phyloP scores from a whole-genome alignment of 176 grass and related monocot genomes.

The Bromus sterilis region DNA sequence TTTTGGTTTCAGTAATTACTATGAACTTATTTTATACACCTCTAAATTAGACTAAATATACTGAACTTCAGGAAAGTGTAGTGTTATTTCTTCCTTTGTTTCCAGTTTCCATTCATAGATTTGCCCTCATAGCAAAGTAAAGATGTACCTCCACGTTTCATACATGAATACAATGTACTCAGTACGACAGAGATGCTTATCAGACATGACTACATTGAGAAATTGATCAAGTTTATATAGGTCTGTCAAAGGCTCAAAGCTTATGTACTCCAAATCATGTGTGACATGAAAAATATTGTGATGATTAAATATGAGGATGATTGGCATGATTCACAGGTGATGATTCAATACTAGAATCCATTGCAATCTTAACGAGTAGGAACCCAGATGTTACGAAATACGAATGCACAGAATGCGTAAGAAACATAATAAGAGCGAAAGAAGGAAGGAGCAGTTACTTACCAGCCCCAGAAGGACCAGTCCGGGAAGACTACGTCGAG shows the following conservation, averaged over 20 bases:
- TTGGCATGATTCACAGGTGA: background rate
- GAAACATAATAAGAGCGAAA: background rate
- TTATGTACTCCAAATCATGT: background rate
- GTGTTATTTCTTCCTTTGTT: background rate
- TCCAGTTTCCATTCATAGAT: background rate
- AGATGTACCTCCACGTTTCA: background rate
- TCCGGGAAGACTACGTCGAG: slow-evolving; percentile 84
- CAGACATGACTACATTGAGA: background rate
- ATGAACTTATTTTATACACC: background rate
- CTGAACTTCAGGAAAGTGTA: background rate
- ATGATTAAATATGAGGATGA: too few species aligned
- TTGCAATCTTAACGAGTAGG: background rate
- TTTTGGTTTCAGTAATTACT: background rate
- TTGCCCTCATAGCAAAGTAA: background rate
- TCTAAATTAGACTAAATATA: background rate
- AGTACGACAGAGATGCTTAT: background rate
- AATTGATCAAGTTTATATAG: background rate
- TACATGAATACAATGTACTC: background rate
- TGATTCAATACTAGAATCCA: background rate
- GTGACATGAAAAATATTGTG: background rate
- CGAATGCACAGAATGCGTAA: background rate
- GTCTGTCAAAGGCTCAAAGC: background rate
- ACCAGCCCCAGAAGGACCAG: slow-evolving; percentile 99
- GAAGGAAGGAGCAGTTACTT: slow-evolving; percentile 29
- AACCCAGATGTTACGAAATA: background rate